Evolutionary conservation across 768 basidiomycete species (phyloP), one percentile per base, ranked within the genome.

Genomic region (Dacryopinax spathularia): DNA sequence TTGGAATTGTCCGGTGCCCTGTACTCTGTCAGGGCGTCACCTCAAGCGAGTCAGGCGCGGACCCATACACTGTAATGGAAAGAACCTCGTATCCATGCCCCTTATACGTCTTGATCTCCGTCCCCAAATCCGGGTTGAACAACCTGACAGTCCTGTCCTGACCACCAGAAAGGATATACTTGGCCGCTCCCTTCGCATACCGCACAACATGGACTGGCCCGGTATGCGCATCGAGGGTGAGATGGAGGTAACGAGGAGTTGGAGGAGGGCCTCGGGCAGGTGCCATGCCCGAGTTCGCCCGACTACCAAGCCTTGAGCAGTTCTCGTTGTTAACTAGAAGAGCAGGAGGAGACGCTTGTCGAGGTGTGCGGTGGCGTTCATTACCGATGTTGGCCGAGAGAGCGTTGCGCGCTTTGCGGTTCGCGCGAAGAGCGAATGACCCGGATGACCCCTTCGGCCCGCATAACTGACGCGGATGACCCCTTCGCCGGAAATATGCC

Each of bases 81-180:
- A 98, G 81, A 2, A 99, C 89, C 72, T 98, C 96, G 72, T 97
- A 95, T 31, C 92, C 95, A 73, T 98, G 95, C 9, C 90, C 91
- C 63, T 84, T 77, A 73, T 96, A 99, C 0, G 79, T 73, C 75
- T 96, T 96, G 75, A 99, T 90, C 76, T 95, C 85, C n/a, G 84
- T 80, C 25, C 94, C 96, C 33, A 83, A 74, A 62, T 77, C 78
- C 2, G 92, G 88, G 74, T 98, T 99, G 89, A 92, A 97, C 36
- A 98, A 82, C 59, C 88, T 82, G 61, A 98, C 81, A 1, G 85
- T 84, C 60, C 93, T 82, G 75, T 98, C 96, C 72, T 91, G 87
- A 20, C 93, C 93, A 9, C 95, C 96, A 1, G 91, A 87, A n/a
- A 99, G 80, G 65, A 91, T 77, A 72, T 99, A 98, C 66, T 87